Conservation (phyloP, 305 asterid genomes). For the Ilex paraguariensis region DNA sequence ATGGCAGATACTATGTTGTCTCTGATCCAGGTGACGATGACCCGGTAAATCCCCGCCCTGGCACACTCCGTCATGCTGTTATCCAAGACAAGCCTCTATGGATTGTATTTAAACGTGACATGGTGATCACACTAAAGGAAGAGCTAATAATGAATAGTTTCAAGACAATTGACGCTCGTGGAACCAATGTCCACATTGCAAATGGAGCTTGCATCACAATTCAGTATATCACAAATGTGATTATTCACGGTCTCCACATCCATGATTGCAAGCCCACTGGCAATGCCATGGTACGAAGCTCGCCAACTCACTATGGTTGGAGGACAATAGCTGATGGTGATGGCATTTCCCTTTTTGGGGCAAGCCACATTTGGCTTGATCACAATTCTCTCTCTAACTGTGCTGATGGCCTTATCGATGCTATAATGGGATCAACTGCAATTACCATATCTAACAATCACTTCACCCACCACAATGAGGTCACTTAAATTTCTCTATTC, state of each 20-base stretch:
- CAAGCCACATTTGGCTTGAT: conserved; percentile 76
- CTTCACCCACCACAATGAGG: conserved; percentile 73
- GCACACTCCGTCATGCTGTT: conserved; percentile 71
- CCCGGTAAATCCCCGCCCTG: conserved; percentile 58
- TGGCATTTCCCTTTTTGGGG: conserved; percentile 59
- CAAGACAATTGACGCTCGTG: conserved; percentile 80
- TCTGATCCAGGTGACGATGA: conserved; percentile 57
- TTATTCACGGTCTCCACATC: conserved; percentile 64
- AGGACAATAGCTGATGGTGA: conserved; percentile 74
- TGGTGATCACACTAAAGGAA: conserved; percentile 60
- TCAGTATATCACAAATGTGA: conserved; percentile 50
- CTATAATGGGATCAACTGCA: conserved; percentile 68
- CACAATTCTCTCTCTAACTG: conserved; percentile 62
- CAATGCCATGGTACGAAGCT: conserved; percentile 70
- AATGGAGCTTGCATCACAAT: conserved; percentile 54
- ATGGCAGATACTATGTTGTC: conserved; percentile 60
- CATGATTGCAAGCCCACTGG: conserved; percentile 71
- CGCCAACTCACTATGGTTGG: conserved; percentile 55
- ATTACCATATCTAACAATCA: conserved; percentile 66
- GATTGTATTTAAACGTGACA: conserved; percentile 70
- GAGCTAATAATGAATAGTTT: conserved; percentile 72
- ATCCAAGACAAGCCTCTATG: conserved; percentile 66
- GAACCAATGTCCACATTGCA: conserved; percentile 65
- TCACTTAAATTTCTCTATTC: conserved; percentile 6
- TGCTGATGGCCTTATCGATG: conserved; percentile 66